Evolutionary conservation across 768 basidiomycete species (phyloP), one percentile per base, ranked within the genome.

Genomic region (Collybia sp.): DNA sequence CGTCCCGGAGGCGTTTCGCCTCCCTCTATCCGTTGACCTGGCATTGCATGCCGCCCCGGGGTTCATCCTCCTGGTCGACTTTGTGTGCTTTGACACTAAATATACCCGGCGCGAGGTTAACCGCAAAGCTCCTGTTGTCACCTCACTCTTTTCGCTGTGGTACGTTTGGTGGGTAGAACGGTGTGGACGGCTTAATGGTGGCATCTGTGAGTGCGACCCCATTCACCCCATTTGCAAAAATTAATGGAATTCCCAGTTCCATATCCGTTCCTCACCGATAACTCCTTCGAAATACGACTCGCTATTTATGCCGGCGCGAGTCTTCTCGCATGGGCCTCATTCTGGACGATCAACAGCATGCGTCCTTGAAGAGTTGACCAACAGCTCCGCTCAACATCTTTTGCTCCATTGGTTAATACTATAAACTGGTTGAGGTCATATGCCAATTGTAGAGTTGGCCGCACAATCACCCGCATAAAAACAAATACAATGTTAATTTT

Each of bases 221-320:
- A 19, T n/a, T 20, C 38, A 16, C 16, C 34, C 11, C 34, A 20
- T 33, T 42, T 12, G 56, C 43, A 30, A 40, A 47, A 30, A 50
- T 20, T 30, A 37, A 32, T 16, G 15, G 32, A 34, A 12, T 40
- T 41, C 42, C 4, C 46, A 87, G 86, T 90, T 67, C 87, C 89
- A 19, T 92, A 93, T 63, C 90, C 90, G 0, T 92, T 93, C 67
- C 68, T 93, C 47, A 87, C 81, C 0, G 53, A 82, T 13, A 82
- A 74, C 56, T 65, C 78, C 0, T 65, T 82, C 15, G 51, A 56
- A 6, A 63, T 70, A 25, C 75, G 88, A 12, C 50, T 82, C 11
- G 63, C 59, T 6, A 87, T 91, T 32, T 93, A 92, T 63, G 56
- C 58, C 30, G 71, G 63, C 5, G 72, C 77, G 1, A 71, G 75